Evolutionary conservation across 345 rosid genomes (phyloP), one percentile per base, ranked within the genome.

Genomic region (Gossypium rotundifolium): DNA sequence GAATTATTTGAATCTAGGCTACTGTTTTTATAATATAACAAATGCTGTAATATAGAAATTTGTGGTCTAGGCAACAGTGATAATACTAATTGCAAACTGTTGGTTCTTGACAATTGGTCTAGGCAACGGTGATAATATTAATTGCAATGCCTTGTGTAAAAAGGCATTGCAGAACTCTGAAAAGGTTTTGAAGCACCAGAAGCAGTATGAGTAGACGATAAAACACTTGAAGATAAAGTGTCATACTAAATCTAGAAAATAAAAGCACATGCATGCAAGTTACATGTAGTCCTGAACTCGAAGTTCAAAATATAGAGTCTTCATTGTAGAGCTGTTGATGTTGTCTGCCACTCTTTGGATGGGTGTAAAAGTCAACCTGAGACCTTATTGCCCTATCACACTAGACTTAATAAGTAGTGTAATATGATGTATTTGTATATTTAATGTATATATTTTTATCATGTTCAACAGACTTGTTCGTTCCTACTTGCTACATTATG

Each of bases 401-500:
- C 42, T 69, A 51, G 45, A 69, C 13, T 25, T 73, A 38, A 46
- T 46, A 22, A 58, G 54, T 60, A 9, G 40, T 45, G 23, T 45
- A 52, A 51, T 52, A 17, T 69, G 25, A 16, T 18, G 2, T 11
- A 17, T 9, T 69, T 69, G 0, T 11, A 23, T 22, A 64, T 40
- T 9, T 68, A 12, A 69, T 52, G 57, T 7, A 20, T 54, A 57
- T 68, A 1, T 76, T 77, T 78, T 77, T 51, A 11, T 73, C 42
- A 61, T 48, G 11, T 25, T 75, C 72, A 71, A 75, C 87, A 95
- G 99, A 81, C 91, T 95, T 78, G 91, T 95, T 49, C 91, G 92
- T 78, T 87, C 96, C 57, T 95, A 93, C 84, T 83, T 95, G 76
- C 77, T 91, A 77, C 99, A 95, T 83, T 91, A 91, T 77, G 99